Base-by-base conservation (phyloP, 2,329 filamentous ascomycete genomes). In the Fonsecaea pedrosoi region DNA sequence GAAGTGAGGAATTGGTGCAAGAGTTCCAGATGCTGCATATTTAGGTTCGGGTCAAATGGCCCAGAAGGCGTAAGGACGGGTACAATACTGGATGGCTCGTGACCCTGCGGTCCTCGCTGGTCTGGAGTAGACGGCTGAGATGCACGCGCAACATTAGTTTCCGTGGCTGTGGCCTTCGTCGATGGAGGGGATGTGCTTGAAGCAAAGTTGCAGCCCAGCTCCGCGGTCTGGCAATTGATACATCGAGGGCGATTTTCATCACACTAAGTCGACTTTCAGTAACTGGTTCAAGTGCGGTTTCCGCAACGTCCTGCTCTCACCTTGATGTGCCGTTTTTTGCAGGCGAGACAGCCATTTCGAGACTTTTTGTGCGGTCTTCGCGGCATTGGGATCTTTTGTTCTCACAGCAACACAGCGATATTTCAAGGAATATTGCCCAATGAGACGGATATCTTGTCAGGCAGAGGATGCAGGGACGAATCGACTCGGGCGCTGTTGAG, bases 281-380 rank as follows among this genome's bases (percentile, higher is more conserved):
- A 21, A 15, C 37, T 18, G 2, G 21, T 13, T 34, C 12, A 9
- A 8, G 10, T 8, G 32, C 9, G 10, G 32, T 30, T 30, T 54
- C 34, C 25, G 30, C 5, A 25, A 34, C 12, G 8, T 13, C 10
- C 4, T 10, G 21, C 9, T 45, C 66, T 53, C 64, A 79, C 78
- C 71, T 78, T 79, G 56, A 79, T 74, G 65, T 80, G 78, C 9
- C 77, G 74, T 37, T 73, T 74, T 65, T 80, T 80, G 62, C 77
- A 80, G 67, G 77, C 74, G 7, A 73, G 37, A 60, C 78, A 80
- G 37, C 78, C 78, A 62, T 75, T 77, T 50, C 77, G 73, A 18
- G 77, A 79, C 67, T 80, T 80, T 54, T 71, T 75, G 67, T 80
- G 78, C 2, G 77, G 67, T 60, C 77, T 73, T 54, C 74, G 73